Evolutionary conservation across 257 asterid genomes (phyloP), one percentile per base, ranked within the genome.

Genomic region (Leptodermis oblonga): DNA sequence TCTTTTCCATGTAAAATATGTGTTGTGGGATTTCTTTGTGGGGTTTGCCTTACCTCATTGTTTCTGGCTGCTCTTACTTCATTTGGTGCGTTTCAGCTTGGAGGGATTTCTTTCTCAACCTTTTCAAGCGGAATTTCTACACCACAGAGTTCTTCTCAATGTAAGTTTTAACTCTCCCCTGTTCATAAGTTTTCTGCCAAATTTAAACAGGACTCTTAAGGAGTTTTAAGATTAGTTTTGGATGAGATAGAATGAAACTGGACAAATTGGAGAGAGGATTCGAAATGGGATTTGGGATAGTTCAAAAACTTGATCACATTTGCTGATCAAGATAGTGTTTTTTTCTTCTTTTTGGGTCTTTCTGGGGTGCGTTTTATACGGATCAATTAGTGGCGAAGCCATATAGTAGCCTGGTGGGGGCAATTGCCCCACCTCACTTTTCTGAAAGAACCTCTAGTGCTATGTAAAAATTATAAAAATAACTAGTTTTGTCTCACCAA

Each of bases 1-100:
- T 91, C 97, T 58, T 89, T 82, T 77, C 87, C 96, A 39, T 94
- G 97, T 65, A 92, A 84, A 73, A 76, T 88, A 39, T 91, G 97
- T 82, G 96, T 73, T 49, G 74, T 94, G 73, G 97, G 97, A 3
- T 90, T 94, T 53, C 88, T 94, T 0, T 82, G 83, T 80, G 97
- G 96, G 76, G 78, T 94, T 84, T 91, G 99, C 73, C 67, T 94
- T 17, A 74, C 97, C 73, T 84, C 99, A 36, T 79, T 94, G 78
- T 83, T 88, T 79, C 79, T 91, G 52, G 88, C 95, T 80, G 80
- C 85, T 59, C 81, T 89, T 39, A 86, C 95, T 58, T 84, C 90
- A 11, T 80, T 82, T 70, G 92, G 86, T 64, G 81, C 85, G 51
- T 73, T 85, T 69, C 78, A 85, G 53, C 67, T 79, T 56, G 84